Evolutionary conservation across 2,329 filamentous ascomycete species (phyloP).

Genomic region (Xylaria sp.): DNA sequence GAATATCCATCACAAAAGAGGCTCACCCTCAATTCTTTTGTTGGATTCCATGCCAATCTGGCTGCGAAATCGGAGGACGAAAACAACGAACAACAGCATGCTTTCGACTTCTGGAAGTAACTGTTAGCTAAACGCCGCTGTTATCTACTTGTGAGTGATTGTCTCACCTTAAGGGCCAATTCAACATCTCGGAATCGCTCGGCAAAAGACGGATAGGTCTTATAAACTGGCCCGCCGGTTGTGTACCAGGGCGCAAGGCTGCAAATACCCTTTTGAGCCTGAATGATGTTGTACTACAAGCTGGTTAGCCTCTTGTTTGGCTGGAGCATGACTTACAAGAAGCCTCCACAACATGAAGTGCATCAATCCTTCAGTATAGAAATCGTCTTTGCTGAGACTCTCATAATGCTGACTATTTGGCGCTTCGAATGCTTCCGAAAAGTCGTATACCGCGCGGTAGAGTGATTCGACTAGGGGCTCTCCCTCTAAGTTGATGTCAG

Average conservation of each 20-base stretch:
- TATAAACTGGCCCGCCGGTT: conserved; percentile 5
- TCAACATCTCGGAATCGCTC: conserved; percentile 12
- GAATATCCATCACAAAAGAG: too few species aligned
- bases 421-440: not conserved
- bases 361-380: not conserved
- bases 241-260: conserved; percentile 5
- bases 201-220: conserved; percentile 12
- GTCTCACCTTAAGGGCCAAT: conserved; percentile 8
- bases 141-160: not conserved
- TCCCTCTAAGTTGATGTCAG: not conserved
- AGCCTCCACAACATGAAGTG: conserved; percentile 9
- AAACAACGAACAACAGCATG: conserved; percentile 18
- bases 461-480: not conserved
- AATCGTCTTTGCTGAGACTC: not conserved
- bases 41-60: conserved; percentile 32
- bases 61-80: not conserved
- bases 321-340: conserved; percentile 14
- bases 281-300: not conserved
- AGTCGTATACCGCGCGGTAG: not conserved
- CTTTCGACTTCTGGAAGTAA: conserved; percentile 23
- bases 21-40: conserved; percentile 23
- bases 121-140: not conserved
- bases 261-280: conserved; percentile 23
- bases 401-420: not conserved
- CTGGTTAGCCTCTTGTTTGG: not conserved